phyloP scores from a whole-genome alignment of 139 green algal genomes.

The Asterochloris sp. region DNA sequence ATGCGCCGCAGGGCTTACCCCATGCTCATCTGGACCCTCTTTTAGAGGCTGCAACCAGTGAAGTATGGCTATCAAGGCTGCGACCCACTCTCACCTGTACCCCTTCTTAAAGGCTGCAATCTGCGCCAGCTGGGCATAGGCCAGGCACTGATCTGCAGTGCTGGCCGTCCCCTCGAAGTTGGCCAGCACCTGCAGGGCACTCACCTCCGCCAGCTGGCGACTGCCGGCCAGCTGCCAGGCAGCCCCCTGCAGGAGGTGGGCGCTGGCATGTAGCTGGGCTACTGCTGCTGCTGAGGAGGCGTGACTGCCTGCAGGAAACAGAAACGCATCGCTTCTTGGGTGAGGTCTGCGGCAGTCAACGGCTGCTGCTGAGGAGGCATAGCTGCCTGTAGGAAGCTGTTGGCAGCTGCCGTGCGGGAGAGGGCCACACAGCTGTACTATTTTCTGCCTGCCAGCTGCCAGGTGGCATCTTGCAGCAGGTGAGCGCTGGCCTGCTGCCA shows the following conservation, averaged over 20 bases:
- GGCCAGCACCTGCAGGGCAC: slow-evolving; percentile 32
- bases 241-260: slow-evolving; percentile 39
- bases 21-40: not conserved
- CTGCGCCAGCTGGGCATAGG: slow-evolving; percentile 40
- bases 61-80: not conserved
- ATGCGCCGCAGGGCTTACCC: no score
- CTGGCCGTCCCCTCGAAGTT: slow-evolving; percentile 18
- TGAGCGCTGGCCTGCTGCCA: slow-evolving; percentile 28
- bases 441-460: slow-evolving; percentile 7
- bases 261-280: slow-evolving; percentile 26
- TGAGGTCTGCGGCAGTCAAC: not conserved
- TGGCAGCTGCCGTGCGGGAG: no score
- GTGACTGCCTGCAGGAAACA: slow-evolving; percentile 3
- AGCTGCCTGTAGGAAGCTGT: no score
- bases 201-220: slow-evolving; percentile 22
- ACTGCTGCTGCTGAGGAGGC: slow-evolving; percentile 23
- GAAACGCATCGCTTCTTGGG: not conserved
- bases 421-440: not conserved
- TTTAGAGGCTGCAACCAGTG: not conserved
- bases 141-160: slow-evolving; percentile 26
- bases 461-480: slow-evolving; percentile 39
- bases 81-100: slow-evolving; percentile 3
- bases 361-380: no score
- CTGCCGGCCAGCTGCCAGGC: slow-evolving; percentile 24
- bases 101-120: slow-evolving; percentile 26